These are phyloP conservation scores for Ceratobasidium sp. DNA, from an alignment of 1,284 basidiomycete genomes.

Conservation along the genomic window DNA sequence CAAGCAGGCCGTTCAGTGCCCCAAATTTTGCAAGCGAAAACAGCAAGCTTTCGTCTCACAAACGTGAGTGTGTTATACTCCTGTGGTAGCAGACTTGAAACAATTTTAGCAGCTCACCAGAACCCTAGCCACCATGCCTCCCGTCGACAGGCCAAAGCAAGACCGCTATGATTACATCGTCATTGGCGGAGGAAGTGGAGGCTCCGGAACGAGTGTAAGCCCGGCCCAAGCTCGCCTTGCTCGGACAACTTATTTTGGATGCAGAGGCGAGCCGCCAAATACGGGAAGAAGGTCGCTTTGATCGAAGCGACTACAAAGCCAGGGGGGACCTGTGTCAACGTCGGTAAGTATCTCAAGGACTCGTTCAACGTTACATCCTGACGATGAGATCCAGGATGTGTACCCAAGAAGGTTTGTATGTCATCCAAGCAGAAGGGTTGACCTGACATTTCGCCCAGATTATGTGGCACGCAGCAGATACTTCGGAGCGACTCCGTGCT, in stretches of 20 bases:
- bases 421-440: background rate
- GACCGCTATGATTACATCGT: conserved; percentile 81
- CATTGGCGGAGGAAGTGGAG: conserved; percentile 85
- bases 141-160: conserved; percentile 65
- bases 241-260: background rate
- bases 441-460: conserved; percentile 62
- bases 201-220: conserved; percentile 75
- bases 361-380: conserved; percentile 6
- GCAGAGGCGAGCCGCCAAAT: conserved; percentile 86
- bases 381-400: conserved; percentile 65
- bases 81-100: background rate
- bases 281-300: conserved; percentile 92
- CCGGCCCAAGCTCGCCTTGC: background rate
- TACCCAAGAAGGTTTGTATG: conserved; percentile 77
- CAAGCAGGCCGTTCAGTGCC: conserved; percentile 19
- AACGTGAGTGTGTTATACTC: conserved; percentile 10
- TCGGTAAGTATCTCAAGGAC: conserved; percentile 63
- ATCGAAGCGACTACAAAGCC: conserved; percentile 80
- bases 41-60: conserved; percentile 15
- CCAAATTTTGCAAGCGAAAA: conserved; percentile 9
- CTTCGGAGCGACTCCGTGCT: conserved; percentile 76
- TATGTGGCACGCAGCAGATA: conserved; percentile 99
- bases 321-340: conserved; percentile 96
- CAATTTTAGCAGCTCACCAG: conserved; percentile 41
- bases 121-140: conserved; percentile 64